Percentiles rank a stretch among this genome's conserved stretches.
phyloP scores from a whole-genome alignment of 441 rosid genomes.

The Erysimum cheiri region DNA sequence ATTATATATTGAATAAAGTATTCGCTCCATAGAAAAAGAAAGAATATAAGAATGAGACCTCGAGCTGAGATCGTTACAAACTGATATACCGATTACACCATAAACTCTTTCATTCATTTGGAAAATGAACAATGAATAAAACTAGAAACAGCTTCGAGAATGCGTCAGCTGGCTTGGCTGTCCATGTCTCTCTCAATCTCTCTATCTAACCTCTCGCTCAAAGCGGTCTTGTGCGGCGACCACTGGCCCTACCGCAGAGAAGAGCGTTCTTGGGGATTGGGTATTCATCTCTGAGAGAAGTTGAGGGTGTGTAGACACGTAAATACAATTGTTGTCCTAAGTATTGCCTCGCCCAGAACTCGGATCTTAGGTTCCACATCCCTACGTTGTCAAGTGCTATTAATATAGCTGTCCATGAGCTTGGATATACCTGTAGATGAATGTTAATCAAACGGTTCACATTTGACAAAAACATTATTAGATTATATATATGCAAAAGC shows the following conservation, averaged over 20 bases:
- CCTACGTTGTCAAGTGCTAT: constrained; percentile 92
- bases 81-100: constrained; percentile 28
- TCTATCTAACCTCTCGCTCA: constrained; percentile 39
- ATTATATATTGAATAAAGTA: constrained; percentile 24
- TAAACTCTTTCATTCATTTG: constrained; percentile 24
- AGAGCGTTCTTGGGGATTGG: constrained; percentile 91
- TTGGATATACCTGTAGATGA: constrained; percentile 78
- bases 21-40: constrained; percentile 8
- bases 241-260: constrained; percentile 82
- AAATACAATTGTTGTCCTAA: constrained; percentile 91
- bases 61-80: constrained; percentile 47
- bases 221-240: constrained; percentile 80
- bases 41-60: constrained; percentile 45
- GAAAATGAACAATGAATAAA: constrained; percentile 17
- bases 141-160: constrained; percentile 24
- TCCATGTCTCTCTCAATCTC: constrained; percentile 22
- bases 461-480: neutral
- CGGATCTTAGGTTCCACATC: constrained; percentile 94
- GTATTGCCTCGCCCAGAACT: constrained; percentile 89
- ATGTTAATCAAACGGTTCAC: constrained; percentile 16
- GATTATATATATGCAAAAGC: neutral
- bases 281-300: constrained; percentile 86
- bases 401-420: constrained; percentile 87
- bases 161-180: constrained; percentile 31
- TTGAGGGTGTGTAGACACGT: constrained; percentile 73